Conservation (phyloP, 2,329 filamentous ascomycete genomes). For the Drechslerella coelobrocha region DNA sequence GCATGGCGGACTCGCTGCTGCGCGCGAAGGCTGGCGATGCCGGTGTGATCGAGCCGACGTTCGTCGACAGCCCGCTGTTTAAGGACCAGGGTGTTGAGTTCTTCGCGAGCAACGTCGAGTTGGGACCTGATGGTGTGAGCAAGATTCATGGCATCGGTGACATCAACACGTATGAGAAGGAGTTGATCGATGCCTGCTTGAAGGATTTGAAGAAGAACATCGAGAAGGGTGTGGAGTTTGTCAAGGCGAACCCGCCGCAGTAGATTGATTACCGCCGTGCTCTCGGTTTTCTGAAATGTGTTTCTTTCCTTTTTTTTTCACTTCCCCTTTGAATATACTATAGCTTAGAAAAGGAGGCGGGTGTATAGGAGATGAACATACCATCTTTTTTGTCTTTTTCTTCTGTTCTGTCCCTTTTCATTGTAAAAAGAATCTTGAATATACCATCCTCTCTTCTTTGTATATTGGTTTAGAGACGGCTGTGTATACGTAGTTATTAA, state of each 20-base stretch:
- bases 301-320: too few relatives aligned
- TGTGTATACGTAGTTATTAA: too few relatives aligned
- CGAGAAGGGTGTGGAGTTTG: constrained; percentile 54
- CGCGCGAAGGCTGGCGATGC: constrained; percentile 91
- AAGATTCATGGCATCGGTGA: constrained; percentile 88
- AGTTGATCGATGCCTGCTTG: constrained; percentile 84
- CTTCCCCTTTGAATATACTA: too few relatives aligned
- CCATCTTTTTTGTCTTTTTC: not conserved
- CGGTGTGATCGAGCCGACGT: constrained; percentile 93
- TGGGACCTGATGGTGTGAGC: constrained; percentile 94
- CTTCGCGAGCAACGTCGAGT: constrained; percentile 94
- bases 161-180: constrained; percentile 84
- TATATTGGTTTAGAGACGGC: too few relatives aligned
- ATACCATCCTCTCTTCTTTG: constrained; percentile 2
- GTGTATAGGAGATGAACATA: constrained; percentile 5
- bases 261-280: too few relatives aligned
- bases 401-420: too few relatives aligned
- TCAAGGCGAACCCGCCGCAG: constrained; percentile 52
- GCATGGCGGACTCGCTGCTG: constrained; percentile 88
- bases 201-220: constrained; percentile 75
- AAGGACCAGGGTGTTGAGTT: constrained; percentile 98
- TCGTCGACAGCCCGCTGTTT: constrained; percentile 95
- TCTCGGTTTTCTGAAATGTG: too few relatives aligned
- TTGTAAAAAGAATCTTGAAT: too few relatives aligned
- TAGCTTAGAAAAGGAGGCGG: not conserved